Evolutionary conservation across 768 basidiomycete genomes (phyloP), one percentile per base, ranked within the genome.

Genomic region (Lactifluus rugatus): DNA sequence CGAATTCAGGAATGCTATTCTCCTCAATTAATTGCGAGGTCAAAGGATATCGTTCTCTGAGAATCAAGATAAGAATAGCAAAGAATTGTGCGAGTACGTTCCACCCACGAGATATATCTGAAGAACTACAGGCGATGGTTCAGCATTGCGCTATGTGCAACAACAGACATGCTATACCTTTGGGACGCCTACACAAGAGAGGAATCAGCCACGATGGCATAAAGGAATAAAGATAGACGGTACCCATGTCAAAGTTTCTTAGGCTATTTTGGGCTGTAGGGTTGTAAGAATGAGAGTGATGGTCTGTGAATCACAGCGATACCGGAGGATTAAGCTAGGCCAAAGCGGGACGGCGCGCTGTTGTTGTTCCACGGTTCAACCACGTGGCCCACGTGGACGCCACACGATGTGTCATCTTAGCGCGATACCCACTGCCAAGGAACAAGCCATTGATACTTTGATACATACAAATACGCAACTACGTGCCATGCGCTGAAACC

Each of bases 1-100:
- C 95, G 69, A 99, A 99, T 73, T 97, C 96, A 16, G 93, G 95
- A 61, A 99, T 98, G 77, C 93, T 93, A 75, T 97, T 96, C 76
- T 96, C 93, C 71, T 95, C 84, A 62, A 98, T 96, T 57, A 98
- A 78, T 71, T 98, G 96, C 17, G 95, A 98, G 16, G 94, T 99
- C 64, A 99, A 81, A 51, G 96, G 95, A 71, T 99, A 99, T 61
- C 96, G 85, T 76, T 98, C 96, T 61, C 93, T 95, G 68, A 2
- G 9, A 23, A 32, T 21, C 16, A 69, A 1, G 9, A 21, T 59
- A 11, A 58, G 39, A 65, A 34, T 34, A 28, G 19, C 25, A 8
- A 8, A 19, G 0, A 19, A 14, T 9, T 17, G 14, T 19, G 47
- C 28, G 37, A 25, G 10, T 21, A 6, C 5, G 32, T 11, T 37